A percentile compares a stretch with the other conserved stretches of the same genome.
Evolutionary conservation across 2,329 filamentous ascomycete genomes (phyloP).

Genomic region (Didymella keratinophila): DNA sequence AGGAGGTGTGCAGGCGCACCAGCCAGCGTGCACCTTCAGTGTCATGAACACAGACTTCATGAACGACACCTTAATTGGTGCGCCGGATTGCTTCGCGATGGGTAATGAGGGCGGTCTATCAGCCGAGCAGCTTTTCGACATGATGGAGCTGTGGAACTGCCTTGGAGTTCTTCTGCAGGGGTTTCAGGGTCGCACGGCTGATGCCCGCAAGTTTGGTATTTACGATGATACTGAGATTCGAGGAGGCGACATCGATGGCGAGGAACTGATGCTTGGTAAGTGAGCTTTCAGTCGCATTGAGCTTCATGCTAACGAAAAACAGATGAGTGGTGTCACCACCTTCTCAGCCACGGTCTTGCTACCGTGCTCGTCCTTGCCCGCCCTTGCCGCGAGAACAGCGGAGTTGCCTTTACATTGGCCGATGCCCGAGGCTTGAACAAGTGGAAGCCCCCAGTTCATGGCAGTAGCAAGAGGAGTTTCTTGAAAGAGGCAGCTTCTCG

Average conservation of each 20-base stretch:
- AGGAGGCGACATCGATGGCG: constrained; percentile 59
- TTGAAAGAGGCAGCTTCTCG: constrained; percentile 67
- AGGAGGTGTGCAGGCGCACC: constrained; percentile 62
- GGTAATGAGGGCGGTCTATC: constrained; percentile 65
- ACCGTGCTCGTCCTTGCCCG: constrained; percentile 62
- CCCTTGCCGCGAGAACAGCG: constrained; percentile 46
- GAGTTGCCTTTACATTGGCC: constrained; percentile 61
- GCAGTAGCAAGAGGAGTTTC: constrained; percentile 62
- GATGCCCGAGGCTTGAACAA: constrained; percentile 62
- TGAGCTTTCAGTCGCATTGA: neutral
- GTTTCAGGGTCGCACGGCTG: constrained; percentile 62
- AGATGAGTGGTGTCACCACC: constrained; percentile 69
- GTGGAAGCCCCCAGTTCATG: constrained; percentile 60
- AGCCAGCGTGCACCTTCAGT: constrained; percentile 55
- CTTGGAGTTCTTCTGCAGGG: constrained; percentile 63
- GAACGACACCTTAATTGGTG: constrained; percentile 62
- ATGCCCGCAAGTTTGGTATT: constrained; percentile 64
- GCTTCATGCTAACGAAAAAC: constrained; percentile 24
- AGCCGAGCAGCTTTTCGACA: constrained; percentile 66
- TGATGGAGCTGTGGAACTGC: constrained; percentile 71
- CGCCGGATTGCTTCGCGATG: constrained; percentile 64
- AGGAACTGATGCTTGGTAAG: constrained; percentile 63
- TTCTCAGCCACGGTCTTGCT: constrained; percentile 66
- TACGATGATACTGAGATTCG: constrained; percentile 59
- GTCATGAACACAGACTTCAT: constrained; percentile 61